Evolutionary conservation across 2,329 filamentous ascomycete species (phyloP), one percentile per base, ranked within the genome.

Genomic region (Talaromyces islandicus): DNA sequence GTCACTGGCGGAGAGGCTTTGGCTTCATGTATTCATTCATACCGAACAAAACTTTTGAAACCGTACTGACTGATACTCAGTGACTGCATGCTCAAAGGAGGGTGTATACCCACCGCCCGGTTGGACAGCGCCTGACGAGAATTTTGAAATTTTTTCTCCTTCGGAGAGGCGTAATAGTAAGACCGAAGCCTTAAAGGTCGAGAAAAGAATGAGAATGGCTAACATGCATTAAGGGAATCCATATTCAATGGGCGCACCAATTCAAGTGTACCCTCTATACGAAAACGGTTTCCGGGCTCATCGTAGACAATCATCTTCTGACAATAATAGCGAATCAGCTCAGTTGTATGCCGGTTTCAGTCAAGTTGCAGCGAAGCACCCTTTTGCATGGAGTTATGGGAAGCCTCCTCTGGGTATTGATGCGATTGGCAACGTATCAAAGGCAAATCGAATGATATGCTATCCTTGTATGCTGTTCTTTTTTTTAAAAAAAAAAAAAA

Each of bases 201-300:
- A 10, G 11, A n/a, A 10, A 19, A 29, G 11, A 17, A 29, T 29
- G 19, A 29, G 12, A n/a, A n/a, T 52, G 4, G 43, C 43, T 52
- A 52, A 52, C n/a, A 29, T 50, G 12, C 24, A 2, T 29, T 29
- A 12, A n/a, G 85, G 84, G 1, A 78, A 80, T 1, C 73, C 75
- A 2, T 86, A 89, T 65, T 76, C 75, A 1, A 81, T 89, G 11
- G 85, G 86, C 0, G 77, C 83, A 0, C 86, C 87, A 0, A 86
- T 88, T 11, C 86, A 89, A 32, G 77, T 89, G 0, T 89, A 89
- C 65, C 85, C 87, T 0, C 67, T 89, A 0, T 89, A 87, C 65
- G 87, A 89, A 64, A 88, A 87, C 63, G 83, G 74, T 0, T 85
- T 86, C 58, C 78, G 86, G 32, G 85, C 85, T 0, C 75, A 83